These are phyloP conservation scores for Ophiocordyceps camponoti-saundersi DNA, from an alignment of 2,329 filamentous ascomycete genomes.

Conservation along the genomic window DNA sequence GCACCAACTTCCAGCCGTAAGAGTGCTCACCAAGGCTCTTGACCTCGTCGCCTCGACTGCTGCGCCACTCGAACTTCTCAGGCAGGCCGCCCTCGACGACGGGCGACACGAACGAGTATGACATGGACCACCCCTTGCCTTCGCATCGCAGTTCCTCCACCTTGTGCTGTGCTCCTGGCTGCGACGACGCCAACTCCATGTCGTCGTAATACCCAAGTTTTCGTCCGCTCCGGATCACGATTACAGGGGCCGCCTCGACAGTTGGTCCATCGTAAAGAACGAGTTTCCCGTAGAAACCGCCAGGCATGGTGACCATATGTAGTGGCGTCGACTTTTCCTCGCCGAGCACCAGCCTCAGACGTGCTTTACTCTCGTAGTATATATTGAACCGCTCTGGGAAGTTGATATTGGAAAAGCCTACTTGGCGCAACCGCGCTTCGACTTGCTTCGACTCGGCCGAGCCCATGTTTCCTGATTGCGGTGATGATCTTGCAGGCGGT, in stretches of 20 bases:
- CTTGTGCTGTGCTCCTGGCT: constrained; percentile 1
- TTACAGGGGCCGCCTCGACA: constrained; percentile 1
- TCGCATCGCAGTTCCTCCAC: constrained; percentile 3
- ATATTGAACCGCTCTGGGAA: constrained; percentile 4
- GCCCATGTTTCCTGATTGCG: constrained; percentile 2
- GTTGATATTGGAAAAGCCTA: background rate
- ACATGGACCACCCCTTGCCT: constrained; percentile 3
- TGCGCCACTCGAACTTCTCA: constrained; percentile 24
- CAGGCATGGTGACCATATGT: constrained; percentile 2
- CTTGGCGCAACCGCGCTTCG: background rate
- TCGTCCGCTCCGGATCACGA: constrained; percentile 1
- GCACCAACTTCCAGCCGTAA: constrained; percentile 21
- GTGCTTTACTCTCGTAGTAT: constrained; percentile 2
- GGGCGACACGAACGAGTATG: constrained; percentile 12
- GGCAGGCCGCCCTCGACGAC: constrained; percentile 13
- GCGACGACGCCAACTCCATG: constrained; percentile 4
- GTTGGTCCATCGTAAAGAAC: constrained; percentile 4
- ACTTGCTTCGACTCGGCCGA: constrained; percentile 5
- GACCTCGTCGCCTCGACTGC: constrained; percentile 17
- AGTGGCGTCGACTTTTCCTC: constrained; percentile 1
- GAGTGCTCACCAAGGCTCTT: constrained; percentile 12
- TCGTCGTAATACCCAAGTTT: constrained; percentile 1
- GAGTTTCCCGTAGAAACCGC: constrained; percentile 4
- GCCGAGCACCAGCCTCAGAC: constrained; percentile 2
- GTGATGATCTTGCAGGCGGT: background rate